phyloP scores from a whole-genome alignment of 148 eudicot genomes.

The Rheum nobile region DNA sequence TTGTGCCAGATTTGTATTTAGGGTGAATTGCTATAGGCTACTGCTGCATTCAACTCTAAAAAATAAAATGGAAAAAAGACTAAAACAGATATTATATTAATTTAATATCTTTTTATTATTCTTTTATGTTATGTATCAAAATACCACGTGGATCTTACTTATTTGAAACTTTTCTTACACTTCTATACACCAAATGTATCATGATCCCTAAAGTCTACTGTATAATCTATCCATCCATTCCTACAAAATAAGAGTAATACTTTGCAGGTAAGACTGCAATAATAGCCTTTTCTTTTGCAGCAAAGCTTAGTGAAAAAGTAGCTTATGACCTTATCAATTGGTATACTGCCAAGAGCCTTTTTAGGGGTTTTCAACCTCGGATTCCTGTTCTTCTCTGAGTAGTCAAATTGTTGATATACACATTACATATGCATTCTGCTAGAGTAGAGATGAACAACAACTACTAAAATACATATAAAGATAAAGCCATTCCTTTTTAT shows the following conservation, averaged over 20 bases:
- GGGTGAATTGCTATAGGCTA: too few species aligned
- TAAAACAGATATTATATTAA: too few species aligned
- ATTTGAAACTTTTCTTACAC: too few species aligned
- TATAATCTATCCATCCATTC: neutral
- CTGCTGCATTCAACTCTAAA: too few species aligned
- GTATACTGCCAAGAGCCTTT: neutral
- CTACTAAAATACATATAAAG: neutral
- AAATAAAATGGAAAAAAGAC: too few species aligned
- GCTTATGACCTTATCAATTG: slow-evolving; percentile 6
- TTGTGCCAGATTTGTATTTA: too few species aligned
- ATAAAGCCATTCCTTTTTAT: neutral
- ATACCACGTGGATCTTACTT: too few species aligned
- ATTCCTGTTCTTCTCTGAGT: slow-evolving; percentile 5
- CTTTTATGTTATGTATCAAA: too few species aligned
- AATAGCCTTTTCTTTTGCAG: slow-evolving; percentile 1
- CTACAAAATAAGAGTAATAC: neutral
- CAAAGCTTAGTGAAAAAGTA: neutral
- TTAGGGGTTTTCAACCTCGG: slow-evolving; percentile 7
- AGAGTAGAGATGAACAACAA: neutral
- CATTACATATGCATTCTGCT: neutral
- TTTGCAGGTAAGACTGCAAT: neutral
- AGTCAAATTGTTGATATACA: neutral
- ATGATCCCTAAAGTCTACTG: too few species aligned
- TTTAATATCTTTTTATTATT: too few species aligned
- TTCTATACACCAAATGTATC: too few species aligned